Evolutionary conservation across 2,329 filamentous ascomycete genomes (phyloP).

Genomic region (Capronia epimyces): DNA sequence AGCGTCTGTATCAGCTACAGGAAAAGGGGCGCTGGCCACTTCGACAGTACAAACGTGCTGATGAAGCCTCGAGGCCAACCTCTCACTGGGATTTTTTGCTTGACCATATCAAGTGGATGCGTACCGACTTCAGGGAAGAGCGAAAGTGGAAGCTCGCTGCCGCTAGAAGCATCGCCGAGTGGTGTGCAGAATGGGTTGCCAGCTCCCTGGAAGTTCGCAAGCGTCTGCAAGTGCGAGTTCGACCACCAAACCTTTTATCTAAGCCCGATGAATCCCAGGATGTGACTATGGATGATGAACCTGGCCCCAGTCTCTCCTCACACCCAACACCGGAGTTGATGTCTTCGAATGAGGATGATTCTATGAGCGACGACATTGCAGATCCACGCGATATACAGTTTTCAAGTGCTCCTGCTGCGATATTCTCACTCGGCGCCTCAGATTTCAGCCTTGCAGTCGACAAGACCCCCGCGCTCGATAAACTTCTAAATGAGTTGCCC

Average conservation of each 20-base stretch:
- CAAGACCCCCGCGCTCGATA: conserved; percentile 67
- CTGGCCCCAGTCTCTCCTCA: conserved; percentile 25
- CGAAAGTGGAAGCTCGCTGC: conserved; percentile 85
- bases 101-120: conserved; percentile 95
- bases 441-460: conserved; percentile 75
- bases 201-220: conserved; percentile 59
- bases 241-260: conserved; percentile 41
- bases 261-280: conserved; percentile 29
- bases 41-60: conserved; percentile 76
- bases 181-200: conserved; percentile 76
- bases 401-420: conserved; percentile 61
- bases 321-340: conserved; percentile 64
- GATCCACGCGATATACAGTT: conserved; percentile 39
- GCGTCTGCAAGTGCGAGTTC: conserved; percentile 62
- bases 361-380: conserved; percentile 42
- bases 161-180: conserved; percentile 72
- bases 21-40: conserved; percentile 89
- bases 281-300: conserved; percentile 29
- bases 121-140: conserved; percentile 90
- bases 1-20: conserved; percentile 83
- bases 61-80: conserved; percentile 69
- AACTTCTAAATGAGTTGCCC: conserved; percentile 73
- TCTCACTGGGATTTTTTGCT: conserved; percentile 83
- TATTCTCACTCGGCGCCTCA: conserved; percentile 76
- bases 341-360: conserved; percentile 58